Evolutionary conservation across 257 asterid species (phyloP).

Genomic region (Paraleonurus japonicus): DNA sequence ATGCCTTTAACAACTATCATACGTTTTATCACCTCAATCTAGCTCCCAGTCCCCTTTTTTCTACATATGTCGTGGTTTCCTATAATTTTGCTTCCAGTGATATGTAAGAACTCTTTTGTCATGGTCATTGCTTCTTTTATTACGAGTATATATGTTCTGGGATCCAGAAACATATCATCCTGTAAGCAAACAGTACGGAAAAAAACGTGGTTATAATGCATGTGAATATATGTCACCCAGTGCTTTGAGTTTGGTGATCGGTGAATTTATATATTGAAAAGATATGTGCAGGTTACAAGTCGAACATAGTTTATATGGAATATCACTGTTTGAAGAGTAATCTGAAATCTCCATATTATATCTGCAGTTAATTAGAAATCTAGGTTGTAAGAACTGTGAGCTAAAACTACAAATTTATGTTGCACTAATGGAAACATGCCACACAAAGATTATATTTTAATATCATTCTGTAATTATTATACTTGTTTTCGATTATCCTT

Average conservation of each 20-base stretch:
- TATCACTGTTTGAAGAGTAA: neutral
- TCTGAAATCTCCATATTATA: neutral
- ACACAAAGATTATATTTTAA: neutral
- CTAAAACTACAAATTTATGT: neutral
- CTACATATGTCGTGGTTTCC: no score
- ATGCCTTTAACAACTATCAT: no score
- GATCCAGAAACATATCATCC: neutral
- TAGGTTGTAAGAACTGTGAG: neutral
- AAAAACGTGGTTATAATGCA: neutral
- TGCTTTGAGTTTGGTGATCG: neutral
- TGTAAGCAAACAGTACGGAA: neutral
- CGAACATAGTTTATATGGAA: neutral
- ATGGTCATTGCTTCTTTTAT: neutral
- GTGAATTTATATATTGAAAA: neutral
- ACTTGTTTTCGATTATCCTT: neutral
- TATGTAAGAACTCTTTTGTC: neutral
- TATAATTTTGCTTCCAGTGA: neutral
- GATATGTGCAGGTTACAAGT: neutral
- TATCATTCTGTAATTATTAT: neutral
- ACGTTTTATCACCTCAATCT: neutral
- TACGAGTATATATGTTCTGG: neutral
- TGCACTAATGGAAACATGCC: neutral
- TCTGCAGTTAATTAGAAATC: neutral
- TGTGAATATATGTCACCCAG: neutral
- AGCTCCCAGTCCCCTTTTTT: neutral